Conservation (phyloP, 352 stramenopile species). For the Pythium folliculosum region DNA sequence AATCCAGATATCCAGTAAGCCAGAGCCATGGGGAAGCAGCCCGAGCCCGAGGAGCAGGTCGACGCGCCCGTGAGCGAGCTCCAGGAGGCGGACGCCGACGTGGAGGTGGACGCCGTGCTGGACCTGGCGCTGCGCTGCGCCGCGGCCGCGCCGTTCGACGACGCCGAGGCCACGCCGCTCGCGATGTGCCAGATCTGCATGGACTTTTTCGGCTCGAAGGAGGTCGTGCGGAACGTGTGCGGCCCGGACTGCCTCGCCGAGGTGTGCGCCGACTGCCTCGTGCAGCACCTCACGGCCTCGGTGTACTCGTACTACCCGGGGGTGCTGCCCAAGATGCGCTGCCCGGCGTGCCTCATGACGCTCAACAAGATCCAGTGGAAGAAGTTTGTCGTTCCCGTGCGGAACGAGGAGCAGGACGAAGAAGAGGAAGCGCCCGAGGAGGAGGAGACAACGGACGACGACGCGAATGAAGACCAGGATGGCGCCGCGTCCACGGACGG, state of each 20-base stretch:
- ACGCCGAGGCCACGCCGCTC: slow-evolving; percentile 26
- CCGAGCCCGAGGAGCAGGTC: slow-evolving; percentile 16
- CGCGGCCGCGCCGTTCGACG: background rate
- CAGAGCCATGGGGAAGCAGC: slow-evolving; percentile 25
- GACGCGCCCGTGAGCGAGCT: slow-evolving; percentile 8
- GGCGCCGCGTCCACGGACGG: slow-evolving; percentile 8
- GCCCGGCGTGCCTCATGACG: slow-evolving; percentile 54
- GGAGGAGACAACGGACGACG: slow-evolving; percentile 4
- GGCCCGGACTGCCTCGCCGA: slow-evolving; percentile 41
- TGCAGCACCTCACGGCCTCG: slow-evolving; percentile 51
- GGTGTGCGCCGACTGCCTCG: slow-evolving; percentile 46
- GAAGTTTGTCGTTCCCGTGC: slow-evolving; percentile 32
- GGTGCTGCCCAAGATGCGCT: slow-evolving; percentile 67
- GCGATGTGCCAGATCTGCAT: slow-evolving; percentile 66
- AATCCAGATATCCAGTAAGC: too few species aligned
- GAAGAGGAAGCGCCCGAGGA: too few species aligned
- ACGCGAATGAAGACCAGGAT: slow-evolving; percentile 8
- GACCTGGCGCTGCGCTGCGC: slow-evolving; percentile 16
- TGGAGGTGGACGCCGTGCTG: slow-evolving; percentile 17
- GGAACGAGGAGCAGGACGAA: background rate
- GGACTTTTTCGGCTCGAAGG: slow-evolving; percentile 38
- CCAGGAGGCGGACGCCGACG: slow-evolving; percentile 1
- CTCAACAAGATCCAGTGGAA: slow-evolving; percentile 56
- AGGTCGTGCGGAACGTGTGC: slow-evolving; percentile 42
- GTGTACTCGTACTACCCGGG: slow-evolving; percentile 65